phyloP scores from a whole-genome alignment of 495 filamentous ascomycete species.

The Cairneyella variabilis region DNA sequence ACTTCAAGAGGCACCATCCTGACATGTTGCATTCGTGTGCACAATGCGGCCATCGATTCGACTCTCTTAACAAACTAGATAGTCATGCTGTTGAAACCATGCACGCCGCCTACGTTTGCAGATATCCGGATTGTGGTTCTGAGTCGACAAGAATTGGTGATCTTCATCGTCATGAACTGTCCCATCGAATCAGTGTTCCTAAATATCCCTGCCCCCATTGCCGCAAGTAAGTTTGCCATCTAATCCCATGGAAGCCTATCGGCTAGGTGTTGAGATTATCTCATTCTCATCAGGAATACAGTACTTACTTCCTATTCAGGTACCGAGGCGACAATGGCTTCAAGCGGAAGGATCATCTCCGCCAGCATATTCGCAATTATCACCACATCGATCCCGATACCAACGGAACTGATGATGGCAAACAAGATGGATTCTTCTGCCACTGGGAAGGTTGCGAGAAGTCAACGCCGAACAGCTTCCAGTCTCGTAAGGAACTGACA shows the following conservation, averaged over 20 bases:
- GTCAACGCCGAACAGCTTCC: not conserved
- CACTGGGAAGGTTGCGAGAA: conserved; percentile 5
- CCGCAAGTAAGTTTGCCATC: conserved; percentile 10
- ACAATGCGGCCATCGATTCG: conserved; percentile 1
- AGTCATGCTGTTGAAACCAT: not conserved
- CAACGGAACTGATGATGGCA: not conserved
- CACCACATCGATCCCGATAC: conserved; percentile 27
- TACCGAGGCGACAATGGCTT: conserved; percentile 35
- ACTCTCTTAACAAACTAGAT: not conserved
- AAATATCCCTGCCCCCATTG: conserved; percentile 30
- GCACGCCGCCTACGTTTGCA: conserved; percentile 9
- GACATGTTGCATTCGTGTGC: not conserved
- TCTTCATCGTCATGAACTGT: conserved; percentile 25
- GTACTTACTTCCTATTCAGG: conserved; percentile 10
- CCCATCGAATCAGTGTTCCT: conserved; percentile 13
- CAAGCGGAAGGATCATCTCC: conserved; percentile 35
- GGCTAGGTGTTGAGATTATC: not conserved
- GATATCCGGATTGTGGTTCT: conserved; percentile 21
- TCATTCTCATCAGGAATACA: not conserved
- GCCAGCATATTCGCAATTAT: conserved; percentile 34
- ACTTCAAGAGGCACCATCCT: not conserved
- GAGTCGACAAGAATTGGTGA: conserved; percentile 26
- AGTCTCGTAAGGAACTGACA: conserved; percentile 6
- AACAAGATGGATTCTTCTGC: not conserved
- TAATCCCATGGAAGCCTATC: too few relatives aligned